Percentiles rank a stretch among this genome's conserved stretches.
These are phyloP conservation scores for Vigna hirtella DNA, from an alignment of 306 rosid species.

Conservation along the genomic window DNA sequence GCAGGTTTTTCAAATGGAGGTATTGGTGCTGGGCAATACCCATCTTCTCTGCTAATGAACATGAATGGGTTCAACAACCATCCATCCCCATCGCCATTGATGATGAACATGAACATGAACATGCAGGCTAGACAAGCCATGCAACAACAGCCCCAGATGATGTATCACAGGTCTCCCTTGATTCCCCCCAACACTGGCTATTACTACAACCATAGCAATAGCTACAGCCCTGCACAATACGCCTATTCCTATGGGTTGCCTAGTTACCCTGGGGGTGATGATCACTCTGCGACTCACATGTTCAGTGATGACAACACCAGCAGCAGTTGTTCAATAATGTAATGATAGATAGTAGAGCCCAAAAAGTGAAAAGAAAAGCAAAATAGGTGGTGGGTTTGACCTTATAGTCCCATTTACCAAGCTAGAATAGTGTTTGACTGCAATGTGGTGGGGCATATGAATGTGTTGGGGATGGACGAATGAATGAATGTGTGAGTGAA, in stretches of 20 bases:
- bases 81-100: constrained; percentile 53
- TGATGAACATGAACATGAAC: constrained; percentile 77
- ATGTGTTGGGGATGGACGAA: constrained; percentile 13
- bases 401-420: constrained; percentile 31
- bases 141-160: constrained; percentile 84
- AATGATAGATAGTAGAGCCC: constrained; percentile 46
- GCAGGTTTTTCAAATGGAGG: constrained; percentile 40
- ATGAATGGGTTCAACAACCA: constrained; percentile 66
- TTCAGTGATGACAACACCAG: constrained; percentile 80
- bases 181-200: constrained; percentile 83
- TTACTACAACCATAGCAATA: constrained; percentile 56
- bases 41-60: constrained; percentile 62
- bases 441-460: constrained; percentile 38
- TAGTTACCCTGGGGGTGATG: constrained; percentile 36
- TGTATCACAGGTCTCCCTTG: constrained; percentile 79
- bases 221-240: constrained; percentile 54
- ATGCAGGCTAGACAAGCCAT: constrained; percentile 65
- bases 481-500: constrained; percentile 34
- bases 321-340: constrained; percentile 85
- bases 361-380: background rate
- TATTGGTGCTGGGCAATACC: constrained; percentile 61
- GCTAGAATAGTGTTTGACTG: constrained; percentile 54
- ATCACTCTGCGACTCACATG: constrained; percentile 73
- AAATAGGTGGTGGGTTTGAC: constrained; percentile 48
- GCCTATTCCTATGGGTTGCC: constrained; percentile 49